Evolutionary conservation across 306 rosid genomes (phyloP).

Genomic region (Vigna hirtella): DNA sequence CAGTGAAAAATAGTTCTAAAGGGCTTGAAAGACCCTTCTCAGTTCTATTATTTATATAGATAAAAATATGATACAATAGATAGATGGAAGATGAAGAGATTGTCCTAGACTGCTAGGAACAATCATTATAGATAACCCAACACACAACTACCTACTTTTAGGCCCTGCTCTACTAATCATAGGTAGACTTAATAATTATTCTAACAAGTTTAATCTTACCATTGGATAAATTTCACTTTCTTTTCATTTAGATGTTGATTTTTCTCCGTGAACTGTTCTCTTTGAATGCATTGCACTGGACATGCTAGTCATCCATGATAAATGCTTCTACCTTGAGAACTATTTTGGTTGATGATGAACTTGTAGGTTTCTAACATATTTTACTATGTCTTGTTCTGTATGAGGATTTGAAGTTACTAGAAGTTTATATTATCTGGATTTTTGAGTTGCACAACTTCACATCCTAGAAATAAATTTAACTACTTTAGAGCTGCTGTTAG

Average conservation of each 20-base stretch:
- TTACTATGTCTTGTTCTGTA: neutral
- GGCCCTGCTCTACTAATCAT: no score
- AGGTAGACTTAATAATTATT: no score
- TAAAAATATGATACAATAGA: no score
- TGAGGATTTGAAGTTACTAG: conserved; percentile 30
- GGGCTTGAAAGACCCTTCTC: no score
- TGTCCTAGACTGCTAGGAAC: no score
- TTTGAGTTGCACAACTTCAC: neutral
- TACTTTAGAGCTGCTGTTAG: conserved; percentile 8
- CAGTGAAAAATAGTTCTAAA: no score
- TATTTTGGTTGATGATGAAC: neutral
- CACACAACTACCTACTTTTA: no score
- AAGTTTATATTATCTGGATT: conserved; percentile 7
- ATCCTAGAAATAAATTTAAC: neutral
- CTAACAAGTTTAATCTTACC: conserved; percentile 1
- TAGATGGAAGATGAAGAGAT: no score
- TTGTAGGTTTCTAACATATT: conserved; percentile 15
- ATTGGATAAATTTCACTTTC: conserved; percentile 8
- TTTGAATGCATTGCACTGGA: conserved; percentile 20
- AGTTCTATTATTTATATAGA: no score
- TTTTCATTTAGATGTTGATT: conserved; percentile 11
- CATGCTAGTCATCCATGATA: conserved; percentile 20
- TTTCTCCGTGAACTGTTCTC: conserved; percentile 3
- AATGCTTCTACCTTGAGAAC: conserved; percentile 23
- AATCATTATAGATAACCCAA: no score